phyloP scores from a whole-genome alignment of 2,329 filamentous ascomycete genomes.

The Ascochyta pisi region DNA sequence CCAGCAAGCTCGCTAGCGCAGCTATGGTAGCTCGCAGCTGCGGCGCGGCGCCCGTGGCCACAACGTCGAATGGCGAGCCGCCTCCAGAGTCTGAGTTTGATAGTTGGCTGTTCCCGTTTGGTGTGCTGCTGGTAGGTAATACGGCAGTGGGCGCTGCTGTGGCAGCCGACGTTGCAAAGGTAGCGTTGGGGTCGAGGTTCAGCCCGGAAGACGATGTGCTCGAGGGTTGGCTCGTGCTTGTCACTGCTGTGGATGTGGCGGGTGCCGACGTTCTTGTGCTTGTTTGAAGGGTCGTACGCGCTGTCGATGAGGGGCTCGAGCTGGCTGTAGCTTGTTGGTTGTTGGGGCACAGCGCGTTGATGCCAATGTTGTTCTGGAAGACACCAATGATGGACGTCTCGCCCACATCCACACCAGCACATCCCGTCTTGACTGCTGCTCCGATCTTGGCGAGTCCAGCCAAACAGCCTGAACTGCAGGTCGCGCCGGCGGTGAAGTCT shows the following conservation, averaged over 20 bases:
- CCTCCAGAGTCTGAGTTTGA: slow-evolving; percentile 50
- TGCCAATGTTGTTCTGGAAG: slow-evolving; percentile 51
- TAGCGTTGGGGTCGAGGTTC: slow-evolving; percentile 24
- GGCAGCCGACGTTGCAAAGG: slow-evolving; percentile 14
- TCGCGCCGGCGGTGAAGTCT: slow-evolving; percentile 48
- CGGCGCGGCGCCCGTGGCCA: slow-evolving; percentile 29
- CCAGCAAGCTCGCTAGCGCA: not conserved
- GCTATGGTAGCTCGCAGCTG: slow-evolving; percentile 11
- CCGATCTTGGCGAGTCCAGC: slow-evolving; percentile 48
- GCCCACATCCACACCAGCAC: slow-evolving; percentile 44
- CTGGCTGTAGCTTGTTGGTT: slow-evolving; percentile 30
- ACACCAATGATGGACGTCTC: slow-evolving; percentile 52
- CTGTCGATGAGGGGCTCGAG: slow-evolving; percentile 15
- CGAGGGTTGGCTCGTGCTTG: slow-evolving; percentile 5
- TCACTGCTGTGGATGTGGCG: slow-evolving; percentile 11
- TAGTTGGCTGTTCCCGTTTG: slow-evolving; percentile 38
- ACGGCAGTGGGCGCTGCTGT: slow-evolving; percentile 16
- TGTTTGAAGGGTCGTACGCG: slow-evolving; percentile 16
- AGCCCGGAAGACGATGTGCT: slow-evolving; percentile 18
- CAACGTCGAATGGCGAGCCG: slow-evolving; percentile 55
- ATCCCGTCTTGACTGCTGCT: slow-evolving; percentile 42
- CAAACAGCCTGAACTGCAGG: slow-evolving; percentile 50
- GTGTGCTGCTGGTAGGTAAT: slow-evolving; percentile 16
- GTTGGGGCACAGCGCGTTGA: slow-evolving; percentile 49
- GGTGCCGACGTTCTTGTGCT: slow-evolving; percentile 16